These are phyloP conservation scores for Termitomyces sp. DNA, from an alignment of 768 basidiomycete genomes.

Conservation along the genomic window DNA sequence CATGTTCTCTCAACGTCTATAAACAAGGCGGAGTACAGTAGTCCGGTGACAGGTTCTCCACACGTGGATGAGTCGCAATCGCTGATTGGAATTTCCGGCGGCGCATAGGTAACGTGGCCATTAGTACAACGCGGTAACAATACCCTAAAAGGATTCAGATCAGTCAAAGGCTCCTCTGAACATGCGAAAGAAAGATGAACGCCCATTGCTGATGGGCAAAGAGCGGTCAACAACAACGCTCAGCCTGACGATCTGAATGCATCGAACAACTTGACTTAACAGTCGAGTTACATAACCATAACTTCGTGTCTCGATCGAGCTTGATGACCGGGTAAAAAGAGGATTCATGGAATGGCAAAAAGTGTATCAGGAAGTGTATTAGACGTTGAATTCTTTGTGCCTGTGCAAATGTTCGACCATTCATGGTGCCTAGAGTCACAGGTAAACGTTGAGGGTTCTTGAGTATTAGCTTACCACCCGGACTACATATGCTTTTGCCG, in stretches of 20 bases:
- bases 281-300: background rate
- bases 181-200: background rate
- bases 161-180: background rate
- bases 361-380: constrained; percentile 13
- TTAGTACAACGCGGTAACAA: constrained; percentile 4
- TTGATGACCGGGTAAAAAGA: background rate
- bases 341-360: background rate
- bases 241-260: background rate
- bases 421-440: constrained; percentile 6
- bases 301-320: background rate
- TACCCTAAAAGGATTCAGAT: background rate
- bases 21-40: background rate
- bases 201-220: background rate
- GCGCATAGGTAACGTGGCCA: constrained; percentile 1
- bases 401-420: constrained; percentile 4
- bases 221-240: too few relatives aligned
- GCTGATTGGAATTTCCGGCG: constrained; percentile 12
- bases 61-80: constrained; percentile 3
- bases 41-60: constrained; percentile 4
- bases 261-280: background rate
- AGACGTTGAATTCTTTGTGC: constrained; percentile 10
- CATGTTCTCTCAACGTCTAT: background rate
- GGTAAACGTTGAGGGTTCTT: background rate
- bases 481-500: constrained; percentile 9
- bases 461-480: background rate